Evolutionary conservation across 2,329 filamentous ascomycete species (phyloP), one percentile per base, ranked within the genome.

Genomic region (Cladosporium sp.): DNA sequence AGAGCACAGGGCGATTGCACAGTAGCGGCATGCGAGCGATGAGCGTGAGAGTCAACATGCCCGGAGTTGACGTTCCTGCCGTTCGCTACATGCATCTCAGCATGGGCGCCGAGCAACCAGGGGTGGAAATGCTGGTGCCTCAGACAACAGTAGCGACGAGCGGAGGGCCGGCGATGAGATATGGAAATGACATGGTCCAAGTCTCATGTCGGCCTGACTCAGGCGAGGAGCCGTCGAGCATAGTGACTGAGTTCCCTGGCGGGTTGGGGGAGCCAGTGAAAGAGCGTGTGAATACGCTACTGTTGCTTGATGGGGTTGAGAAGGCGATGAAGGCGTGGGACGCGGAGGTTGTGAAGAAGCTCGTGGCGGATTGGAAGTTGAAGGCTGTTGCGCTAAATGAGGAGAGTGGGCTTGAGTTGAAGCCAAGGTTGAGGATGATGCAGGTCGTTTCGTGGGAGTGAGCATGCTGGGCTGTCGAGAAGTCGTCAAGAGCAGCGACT

Each of bases 381-480:
- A 13, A 40, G 34, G 7, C 24, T 19, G 32, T 44, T 36, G 20
- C 9, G 11, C 22, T 40, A 7, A 13, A n/a, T 20, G 20, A 34
- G 8, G 45, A 53, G 11, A 18, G 39, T 11, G 40, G 43, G n/a
- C 24, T 34, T 13, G 30, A 20, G 6, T n/a, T 53, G 15, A 18
- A 5, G n/a, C 51, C 45, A 7, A 40, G 45, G 2, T 39, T 53
- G 22, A 47, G 45, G 20, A 18, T 53, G 30, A 19, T 49, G 43
- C 44, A 53, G 32, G 32, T 17, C 15, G 32, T 36, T 17, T 15
- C 13, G 7, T 36, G 32, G 32, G 32, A 3, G n/a, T 36, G n/a
- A 15, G 32, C 12, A 7, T 17, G 4, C 4, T 2, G 32, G n/a
- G 22, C 5, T 27, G 22, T 27, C n/a, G 13, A 36, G 32, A 4